Conservation (phyloP, 2,329 filamentous ascomycete genomes). For the Dichotomopilus funicola region DNA sequence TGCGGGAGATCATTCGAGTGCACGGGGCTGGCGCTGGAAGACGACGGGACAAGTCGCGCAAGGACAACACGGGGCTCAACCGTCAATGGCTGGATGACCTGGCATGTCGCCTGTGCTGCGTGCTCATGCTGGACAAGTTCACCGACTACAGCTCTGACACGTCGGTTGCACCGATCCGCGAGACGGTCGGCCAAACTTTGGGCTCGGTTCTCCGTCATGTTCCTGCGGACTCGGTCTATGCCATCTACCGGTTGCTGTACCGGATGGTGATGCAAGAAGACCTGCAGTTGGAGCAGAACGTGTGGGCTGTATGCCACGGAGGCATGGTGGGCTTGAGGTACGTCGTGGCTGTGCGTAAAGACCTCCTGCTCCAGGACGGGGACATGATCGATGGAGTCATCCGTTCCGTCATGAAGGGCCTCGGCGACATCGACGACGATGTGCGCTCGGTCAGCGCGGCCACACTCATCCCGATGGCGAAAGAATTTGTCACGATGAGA, state of each 20-base stretch:
- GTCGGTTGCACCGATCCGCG: conserved; percentile 89
- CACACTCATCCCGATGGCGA: conserved; percentile 92
- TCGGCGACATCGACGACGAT: conserved; percentile 88
- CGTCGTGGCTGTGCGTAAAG: conserved; percentile 88
- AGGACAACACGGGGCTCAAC: conserved; percentile 74
- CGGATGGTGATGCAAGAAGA: conserved; percentile 89
- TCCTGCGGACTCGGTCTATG: conserved; percentile 68
- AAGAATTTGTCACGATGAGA: conserved; percentile 85
- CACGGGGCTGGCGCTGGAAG: conserved; percentile 87
- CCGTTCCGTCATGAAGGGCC: conserved; percentile 86
- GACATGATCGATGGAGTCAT: conserved; percentile 90
- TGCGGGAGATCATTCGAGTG: conserved; percentile 85
- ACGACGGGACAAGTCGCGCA: conserved; percentile 58
- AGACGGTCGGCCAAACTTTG: conserved; percentile 89
- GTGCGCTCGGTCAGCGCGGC: conserved; percentile 94
- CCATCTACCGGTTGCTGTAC: conserved; percentile 77
- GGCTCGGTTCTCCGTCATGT: conserved; percentile 85
- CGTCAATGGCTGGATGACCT: conserved; percentile 87
- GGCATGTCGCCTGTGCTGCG: conserved; percentile 88
- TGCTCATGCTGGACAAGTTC: conserved; percentile 95
- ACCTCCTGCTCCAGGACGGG: conserved; percentile 75
- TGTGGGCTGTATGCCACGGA: conserved; percentile 95
- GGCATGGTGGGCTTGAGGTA: conserved; percentile 97
- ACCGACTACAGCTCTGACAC: conserved; percentile 97
- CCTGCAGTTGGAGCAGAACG: conserved; percentile 61